phyloP scores from a whole-genome alignment of 805 yeast genomes.

The Kuraishia hungarica region DNA sequence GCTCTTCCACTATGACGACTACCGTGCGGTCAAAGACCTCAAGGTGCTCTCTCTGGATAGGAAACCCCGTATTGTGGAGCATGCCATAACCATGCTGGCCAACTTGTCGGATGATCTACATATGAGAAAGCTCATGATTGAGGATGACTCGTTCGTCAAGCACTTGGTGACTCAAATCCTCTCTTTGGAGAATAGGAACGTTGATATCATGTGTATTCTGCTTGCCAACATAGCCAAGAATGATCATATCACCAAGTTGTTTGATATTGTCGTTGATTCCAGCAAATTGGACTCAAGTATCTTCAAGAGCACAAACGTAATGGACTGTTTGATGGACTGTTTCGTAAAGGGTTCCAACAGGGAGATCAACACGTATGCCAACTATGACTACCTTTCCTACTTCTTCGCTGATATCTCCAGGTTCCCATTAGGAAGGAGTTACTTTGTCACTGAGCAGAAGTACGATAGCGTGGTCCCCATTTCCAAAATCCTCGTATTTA shows the following conservation, averaged over 20 bases:
- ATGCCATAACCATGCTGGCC: constrained; percentile 71
- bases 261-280: constrained; percentile 28
- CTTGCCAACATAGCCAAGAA: constrained; percentile 81
- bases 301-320: constrained; percentile 49
- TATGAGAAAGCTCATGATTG: constrained; percentile 57
- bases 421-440: constrained; percentile 61
- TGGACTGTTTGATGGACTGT: constrained; percentile 82
- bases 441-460: constrained; percentile 62
- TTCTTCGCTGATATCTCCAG: constrained; percentile 89
- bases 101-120: constrained; percentile 68
- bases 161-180: constrained; percentile 41
- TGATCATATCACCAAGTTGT: constrained; percentile 48
- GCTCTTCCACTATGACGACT: constrained; percentile 64
- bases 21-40: constrained; percentile 64
- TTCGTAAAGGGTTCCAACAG: constrained; percentile 80
- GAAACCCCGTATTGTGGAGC: constrained; percentile 47
- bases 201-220: constrained; percentile 78
- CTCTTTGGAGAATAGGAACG: constrained; percentile 50
- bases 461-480: constrained; percentile 76
- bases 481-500: constrained; percentile 73
- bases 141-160: constrained; percentile 49
- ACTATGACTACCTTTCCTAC: constrained; percentile 75
- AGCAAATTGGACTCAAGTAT: constrained; percentile 30
- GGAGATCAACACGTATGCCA: constrained; percentile 60
- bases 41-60: constrained; percentile 47